Evolutionary conservation across 257 asterid species (phyloP).

Genomic region (Solanum habrochaites): DNA sequence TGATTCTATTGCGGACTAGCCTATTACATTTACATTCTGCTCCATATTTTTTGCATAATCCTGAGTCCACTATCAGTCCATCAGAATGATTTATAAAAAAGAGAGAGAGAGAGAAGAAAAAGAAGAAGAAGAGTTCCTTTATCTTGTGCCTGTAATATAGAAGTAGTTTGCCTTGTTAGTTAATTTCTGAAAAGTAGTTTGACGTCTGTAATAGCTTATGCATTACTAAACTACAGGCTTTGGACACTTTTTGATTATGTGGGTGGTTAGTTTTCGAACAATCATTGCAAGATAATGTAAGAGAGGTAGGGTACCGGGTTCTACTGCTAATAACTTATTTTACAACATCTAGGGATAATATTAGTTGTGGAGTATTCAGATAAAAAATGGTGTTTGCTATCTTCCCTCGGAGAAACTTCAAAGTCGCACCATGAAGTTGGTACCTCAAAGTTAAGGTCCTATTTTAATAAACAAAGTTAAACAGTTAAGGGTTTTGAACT

Average conservation of each 20-base stretch:
- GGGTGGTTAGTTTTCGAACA: neutral
- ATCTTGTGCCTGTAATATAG: neutral
- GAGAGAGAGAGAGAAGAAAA: neutral
- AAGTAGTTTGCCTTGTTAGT: neutral
- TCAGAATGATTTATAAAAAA: neutral
- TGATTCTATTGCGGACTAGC: neutral
- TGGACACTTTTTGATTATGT: neutral
- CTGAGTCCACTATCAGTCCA: neutral
- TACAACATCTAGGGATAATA: neutral
- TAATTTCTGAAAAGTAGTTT: neutral
- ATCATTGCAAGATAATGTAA: neutral
- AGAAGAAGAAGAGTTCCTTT: neutral
- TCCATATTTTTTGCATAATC: neutral
- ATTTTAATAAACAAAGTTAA: neutral
- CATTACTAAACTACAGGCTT: neutral
- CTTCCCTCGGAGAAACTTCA: neutral
- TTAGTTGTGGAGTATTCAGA: neutral
- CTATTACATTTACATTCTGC: neutral
- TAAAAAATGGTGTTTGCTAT: neutral
- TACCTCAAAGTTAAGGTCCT: neutral
- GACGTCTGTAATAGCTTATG: neutral
- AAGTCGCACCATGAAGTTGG: neutral
- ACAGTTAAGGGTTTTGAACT: neutral
- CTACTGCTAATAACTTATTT: neutral
- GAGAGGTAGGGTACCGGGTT: neutral